Evolutionary conservation across 2,329 filamentous ascomycete species (phyloP).

Genomic region (Sporothrix curviconia): DNA sequence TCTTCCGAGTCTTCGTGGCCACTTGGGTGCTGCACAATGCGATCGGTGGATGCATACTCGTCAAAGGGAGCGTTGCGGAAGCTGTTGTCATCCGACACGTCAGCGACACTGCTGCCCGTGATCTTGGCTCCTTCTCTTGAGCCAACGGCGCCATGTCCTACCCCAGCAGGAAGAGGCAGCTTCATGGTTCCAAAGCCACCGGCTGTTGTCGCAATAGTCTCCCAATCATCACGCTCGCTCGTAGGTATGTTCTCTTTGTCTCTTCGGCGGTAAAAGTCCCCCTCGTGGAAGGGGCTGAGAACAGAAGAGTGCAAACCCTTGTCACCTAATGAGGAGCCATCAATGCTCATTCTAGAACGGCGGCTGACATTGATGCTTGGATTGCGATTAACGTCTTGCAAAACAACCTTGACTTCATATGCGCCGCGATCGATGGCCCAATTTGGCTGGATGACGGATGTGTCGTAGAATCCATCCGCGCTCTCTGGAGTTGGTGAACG

Average conservation of each 20-base stretch:
- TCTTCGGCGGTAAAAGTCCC: background rate
- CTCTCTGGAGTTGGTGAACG: conserved; percentile 13
- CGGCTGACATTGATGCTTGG: background rate
- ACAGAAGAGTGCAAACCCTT: background rate
- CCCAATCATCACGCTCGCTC: conserved; percentile 34
- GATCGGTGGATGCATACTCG: conserved; percentile 24
- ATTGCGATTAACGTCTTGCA: conserved; percentile 12
- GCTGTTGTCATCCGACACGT: conserved; percentile 34
- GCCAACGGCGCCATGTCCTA: background rate
- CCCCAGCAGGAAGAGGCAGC: background rate
- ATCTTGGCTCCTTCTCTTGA: conserved; percentile 15
- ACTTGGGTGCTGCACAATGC: conserved; percentile 23
- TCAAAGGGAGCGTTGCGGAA: conserved; percentile 16
- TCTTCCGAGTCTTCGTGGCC: conserved; percentile 13
- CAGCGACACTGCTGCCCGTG: conserved; percentile 38
- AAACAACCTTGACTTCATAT: conserved; percentile 22
- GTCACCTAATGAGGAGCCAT: background rate
- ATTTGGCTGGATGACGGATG: conserved; percentile 15
- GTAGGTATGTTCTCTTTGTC: conserved; percentile 12
- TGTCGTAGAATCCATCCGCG: conserved; percentile 15
- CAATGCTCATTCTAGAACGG: background rate
- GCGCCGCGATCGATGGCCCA: conserved; percentile 12
- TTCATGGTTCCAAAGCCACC: conserved; percentile 23
- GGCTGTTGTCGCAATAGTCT: conserved; percentile 32
- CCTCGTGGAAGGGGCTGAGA: background rate